Percentiles rank a stretch among this genome's conserved stretches.
phyloP scores from a whole-genome alignment of 208 protist genomes.

The Naegleria gruberi region DNA sequence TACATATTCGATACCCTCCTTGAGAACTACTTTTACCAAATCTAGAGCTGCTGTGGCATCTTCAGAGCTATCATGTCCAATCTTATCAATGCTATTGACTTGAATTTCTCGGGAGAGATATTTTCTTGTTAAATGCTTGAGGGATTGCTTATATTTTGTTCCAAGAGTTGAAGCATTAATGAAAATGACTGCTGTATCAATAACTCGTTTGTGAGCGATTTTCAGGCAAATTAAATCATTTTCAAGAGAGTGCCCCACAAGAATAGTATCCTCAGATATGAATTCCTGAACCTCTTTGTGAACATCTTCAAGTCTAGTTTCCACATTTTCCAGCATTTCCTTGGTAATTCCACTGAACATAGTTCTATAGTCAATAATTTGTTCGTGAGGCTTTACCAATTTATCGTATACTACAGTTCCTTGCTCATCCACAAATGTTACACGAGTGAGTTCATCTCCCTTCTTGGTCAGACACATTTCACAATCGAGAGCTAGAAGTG shows the following conservation, averaged over 20 bases:
- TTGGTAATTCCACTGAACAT: constrained; percentile 73
- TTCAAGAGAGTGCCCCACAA: constrained; percentile 80
- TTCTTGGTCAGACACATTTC: constrained; percentile 70
- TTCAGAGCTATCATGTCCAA: constrained; percentile 63
- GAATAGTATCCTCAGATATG: constrained; percentile 62
- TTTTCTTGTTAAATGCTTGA: constrained; percentile 62
- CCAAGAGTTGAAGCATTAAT: constrained; percentile 38
- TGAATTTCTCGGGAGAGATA: constrained; percentile 71
- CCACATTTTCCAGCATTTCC: constrained; percentile 57
- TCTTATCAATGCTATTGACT: not conserved
- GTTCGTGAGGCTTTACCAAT: constrained; percentile 60
- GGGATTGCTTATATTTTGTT: constrained; percentile 62
- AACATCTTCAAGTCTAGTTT: constrained; percentile 58
- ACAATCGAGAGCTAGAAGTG: constrained; percentile 64
- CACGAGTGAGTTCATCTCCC: constrained; percentile 61
- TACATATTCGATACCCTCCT: constrained; percentile 62
- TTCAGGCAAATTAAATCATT: constrained; percentile 80
- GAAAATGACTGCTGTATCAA: constrained; percentile 74
- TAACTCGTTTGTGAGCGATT: constrained; percentile 62
- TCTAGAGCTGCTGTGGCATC: constrained; percentile 67
- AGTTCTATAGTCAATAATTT: constrained; percentile 74
- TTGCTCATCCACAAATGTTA: constrained; percentile 63
- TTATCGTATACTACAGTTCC: constrained; percentile 63
- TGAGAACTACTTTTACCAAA: constrained; percentile 65
- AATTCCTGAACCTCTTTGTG: constrained; percentile 51